Conservation (phyloP, 1,284 basidiomycete genomes). For the Rhodotorula mucilaginosa region DNA sequence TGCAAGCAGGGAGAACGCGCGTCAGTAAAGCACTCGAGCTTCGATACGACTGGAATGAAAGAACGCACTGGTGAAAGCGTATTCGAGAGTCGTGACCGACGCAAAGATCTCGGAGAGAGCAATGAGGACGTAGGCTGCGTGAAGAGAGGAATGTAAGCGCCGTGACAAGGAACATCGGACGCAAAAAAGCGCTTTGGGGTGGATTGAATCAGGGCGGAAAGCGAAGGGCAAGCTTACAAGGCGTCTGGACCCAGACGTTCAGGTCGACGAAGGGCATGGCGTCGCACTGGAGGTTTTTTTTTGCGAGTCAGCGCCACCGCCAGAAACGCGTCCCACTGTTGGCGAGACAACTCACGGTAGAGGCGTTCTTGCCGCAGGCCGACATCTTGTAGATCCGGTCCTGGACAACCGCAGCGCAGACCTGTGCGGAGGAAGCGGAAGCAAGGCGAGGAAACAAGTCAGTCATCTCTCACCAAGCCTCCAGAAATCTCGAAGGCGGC, state of each 20-base stretch:
- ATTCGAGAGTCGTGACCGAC: constrained; percentile 74
- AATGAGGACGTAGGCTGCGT: constrained; percentile 43
- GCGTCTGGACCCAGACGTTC: constrained; percentile 66
- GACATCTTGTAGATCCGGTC: constrained; percentile 62
- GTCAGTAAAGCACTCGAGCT: neutral
- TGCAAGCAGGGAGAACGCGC: neutral
- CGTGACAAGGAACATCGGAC: neutral
- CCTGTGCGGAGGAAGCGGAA: constrained; percentile 13
- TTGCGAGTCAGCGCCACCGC: too few relatives aligned
- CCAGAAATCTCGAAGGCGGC: too few relatives aligned
- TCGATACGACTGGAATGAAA: constrained; percentile 2
- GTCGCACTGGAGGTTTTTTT: constrained; percentile 45
- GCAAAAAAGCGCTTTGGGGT: neutral
- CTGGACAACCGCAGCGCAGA: constrained; percentile 61
- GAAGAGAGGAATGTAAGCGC: neutral
- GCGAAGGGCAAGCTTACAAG: constrained; percentile 11
- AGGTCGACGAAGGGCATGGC: constrained; percentile 54
- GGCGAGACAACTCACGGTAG: constrained; percentile 35
- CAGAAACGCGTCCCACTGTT: too few relatives aligned
- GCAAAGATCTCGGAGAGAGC: constrained; percentile 68
- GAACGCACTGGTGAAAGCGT: constrained; percentile 68
- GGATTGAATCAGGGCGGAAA: too few relatives aligned
- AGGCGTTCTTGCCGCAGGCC: constrained; percentile 61
- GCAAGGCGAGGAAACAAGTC: too few relatives aligned
- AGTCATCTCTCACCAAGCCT: too few relatives aligned